A percentile compares a stretch with the other conserved stretches of the same genome.
phyloP scores from a whole-genome alignment of 768 basidiomycete genomes.

The Kwoniella europaea region DNA sequence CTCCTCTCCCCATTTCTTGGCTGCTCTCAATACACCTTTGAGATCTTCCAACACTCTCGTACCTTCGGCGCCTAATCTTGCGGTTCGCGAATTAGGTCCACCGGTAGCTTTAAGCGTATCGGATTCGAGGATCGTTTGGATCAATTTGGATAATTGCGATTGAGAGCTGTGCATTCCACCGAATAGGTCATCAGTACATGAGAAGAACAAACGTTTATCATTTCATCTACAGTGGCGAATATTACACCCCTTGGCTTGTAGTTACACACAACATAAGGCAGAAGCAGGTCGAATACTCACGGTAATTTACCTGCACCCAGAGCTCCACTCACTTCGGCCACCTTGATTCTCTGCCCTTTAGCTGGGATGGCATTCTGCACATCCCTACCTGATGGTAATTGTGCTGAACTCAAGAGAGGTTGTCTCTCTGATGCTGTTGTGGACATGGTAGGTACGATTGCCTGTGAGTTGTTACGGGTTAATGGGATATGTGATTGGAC shows the following conservation, averaged over 20 bases:
- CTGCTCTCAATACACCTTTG: constrained; percentile 52
- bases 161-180: constrained; percentile 36
- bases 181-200: neutral
- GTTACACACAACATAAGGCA: neutral
- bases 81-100: constrained; percentile 54
- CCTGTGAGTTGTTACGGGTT: constrained; percentile 10
- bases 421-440: constrained; percentile 23
- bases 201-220: neutral
- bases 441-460: neutral
- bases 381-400: constrained; percentile 42
- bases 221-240: constrained; percentile 4
- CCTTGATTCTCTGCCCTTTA: constrained; percentile 48
- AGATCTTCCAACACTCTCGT: constrained; percentile 54
- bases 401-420: constrained; percentile 31
- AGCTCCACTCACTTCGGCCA: constrained; percentile 53
- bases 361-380: constrained; percentile 45
- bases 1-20: constrained; percentile 56
- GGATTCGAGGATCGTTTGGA: constrained; percentile 50
- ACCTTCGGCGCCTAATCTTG: constrained; percentile 54
- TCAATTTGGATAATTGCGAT: constrained; percentile 54
- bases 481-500: constrained; percentile 23
- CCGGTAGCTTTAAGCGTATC: constrained; percentile 54
- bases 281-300: constrained; percentile 24
- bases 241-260: neutral
- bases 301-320: constrained; percentile 58